These are phyloP conservation scores for Tetrapisispora iriomotensis DNA, from an alignment of 805 yeast species.

Conservation along the genomic window DNA sequence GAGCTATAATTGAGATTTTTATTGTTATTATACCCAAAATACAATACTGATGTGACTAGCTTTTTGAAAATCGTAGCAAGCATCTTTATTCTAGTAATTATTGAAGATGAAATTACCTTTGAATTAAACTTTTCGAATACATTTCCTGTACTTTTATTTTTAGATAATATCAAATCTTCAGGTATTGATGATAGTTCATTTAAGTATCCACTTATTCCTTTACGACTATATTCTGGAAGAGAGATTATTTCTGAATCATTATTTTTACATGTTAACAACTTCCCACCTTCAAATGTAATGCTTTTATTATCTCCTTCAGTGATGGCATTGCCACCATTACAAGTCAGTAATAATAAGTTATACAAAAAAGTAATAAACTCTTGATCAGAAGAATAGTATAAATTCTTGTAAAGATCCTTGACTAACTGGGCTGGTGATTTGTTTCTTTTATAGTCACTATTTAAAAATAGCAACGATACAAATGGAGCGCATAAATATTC, in stretches of 20 bases:
- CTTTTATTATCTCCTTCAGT: slow-evolving; percentile 7
- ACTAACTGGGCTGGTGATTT: slow-evolving; percentile 24
- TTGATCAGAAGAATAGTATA: slow-evolving; percentile 23
- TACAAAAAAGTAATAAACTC: slow-evolving; percentile 18
- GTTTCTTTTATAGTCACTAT: slow-evolving; percentile 3
- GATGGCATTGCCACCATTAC: slow-evolving; percentile 15
- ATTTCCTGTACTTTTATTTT: neutral
- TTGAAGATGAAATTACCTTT: neutral
- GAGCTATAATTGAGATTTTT: too few relatives aligned
- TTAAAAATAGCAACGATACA: neutral
- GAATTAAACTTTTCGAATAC: neutral
- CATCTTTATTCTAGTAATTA: neutral
- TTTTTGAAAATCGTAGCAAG: neutral
- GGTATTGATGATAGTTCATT: neutral
- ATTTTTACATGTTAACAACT: neutral
- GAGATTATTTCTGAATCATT: slow-evolving; percentile 15
- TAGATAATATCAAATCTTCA: neutral
- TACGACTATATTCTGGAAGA: slow-evolving; percentile 1
- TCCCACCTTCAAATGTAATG: neutral
- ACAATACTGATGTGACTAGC: neutral
- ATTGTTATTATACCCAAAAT: slow-evolving; percentile 1
- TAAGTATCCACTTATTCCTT: neutral
- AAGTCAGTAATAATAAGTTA: slow-evolving; percentile 15
- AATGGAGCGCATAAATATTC: slow-evolving; percentile 36
- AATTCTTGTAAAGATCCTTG: slow-evolving; percentile 30